Evolutionary conservation across 179 eudicot genomes (phyloP), one percentile per base, ranked within the genome.

Genomic region (Beta macrorhiza): DNA sequence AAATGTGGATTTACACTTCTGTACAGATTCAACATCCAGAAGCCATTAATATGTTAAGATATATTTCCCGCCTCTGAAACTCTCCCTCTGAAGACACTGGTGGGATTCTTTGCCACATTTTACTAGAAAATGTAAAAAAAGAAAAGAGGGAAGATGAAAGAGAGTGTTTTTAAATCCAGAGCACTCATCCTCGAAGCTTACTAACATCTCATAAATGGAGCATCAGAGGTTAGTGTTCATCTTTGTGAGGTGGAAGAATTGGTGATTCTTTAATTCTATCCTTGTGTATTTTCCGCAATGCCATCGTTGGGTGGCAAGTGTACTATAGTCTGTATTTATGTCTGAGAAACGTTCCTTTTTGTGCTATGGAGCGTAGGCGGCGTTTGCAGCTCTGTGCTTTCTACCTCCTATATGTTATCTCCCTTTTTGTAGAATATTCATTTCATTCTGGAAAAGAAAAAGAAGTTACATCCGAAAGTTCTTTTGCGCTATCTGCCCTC

Each of bases 1-100:
- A 69, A 52, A 77, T 69, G 20, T 20, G 44, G 49, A 59, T 10
- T 59, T 67, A 47, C 75, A 56, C 75, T 73, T 73, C 78, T 85
- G 87, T 85, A 85, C 87, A 85, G 75, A 82, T 84, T 75, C 67
- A 59, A 75, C 59, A 58, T 55, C 70, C 77, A 55, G 78, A 82
- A 75, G 80, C 53, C 57, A 75, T 64, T 6, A 37, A 64, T 78
- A n/a, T 55, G 55, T 55, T 12, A 59, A 71, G 25, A 1, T 25
- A 68, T 58, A n/a, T 45, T 1, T 72, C 59, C 71, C 72, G 45
- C 76, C 37, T 59, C 76, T 15, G 64, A 57, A 57, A 53, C 42
- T 67, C 75, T 64, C 75, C 55, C 51, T 63, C 65, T 16, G 37
- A 47, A 67, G 73, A 53, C 42, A 32, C 74, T 59, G 49, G 51